A percentile compares a stretch with the other conserved stretches of the same genome.
Evolutionary conservation across 129 eudicot species (phyloP).

Genomic region (Cynara cardunculus): DNA sequence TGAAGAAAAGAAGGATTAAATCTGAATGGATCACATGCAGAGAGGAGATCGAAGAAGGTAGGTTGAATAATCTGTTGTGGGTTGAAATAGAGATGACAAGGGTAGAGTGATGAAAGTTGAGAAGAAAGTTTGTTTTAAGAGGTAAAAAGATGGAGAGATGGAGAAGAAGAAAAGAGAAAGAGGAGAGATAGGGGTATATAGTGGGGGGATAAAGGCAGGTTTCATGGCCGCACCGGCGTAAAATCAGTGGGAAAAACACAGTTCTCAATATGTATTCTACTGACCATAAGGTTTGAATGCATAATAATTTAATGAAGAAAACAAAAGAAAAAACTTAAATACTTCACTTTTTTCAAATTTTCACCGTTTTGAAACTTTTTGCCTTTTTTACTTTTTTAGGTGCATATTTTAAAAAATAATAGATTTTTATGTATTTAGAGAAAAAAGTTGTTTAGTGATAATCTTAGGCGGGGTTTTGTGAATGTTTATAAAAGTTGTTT

Average conservation of each 20-base stretch:
- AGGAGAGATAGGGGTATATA: constrained; percentile 15
- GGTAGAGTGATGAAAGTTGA: constrained; percentile 13
- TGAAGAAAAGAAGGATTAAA: not conserved
- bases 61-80: no score
- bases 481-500: no score
- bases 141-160: constrained; percentile 1
- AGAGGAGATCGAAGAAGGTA: not conserved
- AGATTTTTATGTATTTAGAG: no score
- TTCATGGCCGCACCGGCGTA: constrained; percentile 33
- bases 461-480: no score
- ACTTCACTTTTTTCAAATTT: constrained; percentile 10
- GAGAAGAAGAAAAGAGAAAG: not conserved
- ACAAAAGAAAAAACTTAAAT: not conserved
- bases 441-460: no score
- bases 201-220: constrained; percentile 27
- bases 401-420: not conserved
- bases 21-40: not conserved
- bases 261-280: constrained; percentile 28
- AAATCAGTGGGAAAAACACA: constrained; percentile 33
- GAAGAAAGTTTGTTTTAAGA: constrained; percentile 8
- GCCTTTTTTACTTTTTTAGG: not conserved
- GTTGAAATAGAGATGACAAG: no score
- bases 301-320: constrained; percentile 3
- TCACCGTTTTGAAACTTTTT: not conserved
- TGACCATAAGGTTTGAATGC: constrained; percentile 25